Evolutionary conservation across 208 protist genomes (phyloP).

Genomic region (Acanthamoeba healyi): DNA sequence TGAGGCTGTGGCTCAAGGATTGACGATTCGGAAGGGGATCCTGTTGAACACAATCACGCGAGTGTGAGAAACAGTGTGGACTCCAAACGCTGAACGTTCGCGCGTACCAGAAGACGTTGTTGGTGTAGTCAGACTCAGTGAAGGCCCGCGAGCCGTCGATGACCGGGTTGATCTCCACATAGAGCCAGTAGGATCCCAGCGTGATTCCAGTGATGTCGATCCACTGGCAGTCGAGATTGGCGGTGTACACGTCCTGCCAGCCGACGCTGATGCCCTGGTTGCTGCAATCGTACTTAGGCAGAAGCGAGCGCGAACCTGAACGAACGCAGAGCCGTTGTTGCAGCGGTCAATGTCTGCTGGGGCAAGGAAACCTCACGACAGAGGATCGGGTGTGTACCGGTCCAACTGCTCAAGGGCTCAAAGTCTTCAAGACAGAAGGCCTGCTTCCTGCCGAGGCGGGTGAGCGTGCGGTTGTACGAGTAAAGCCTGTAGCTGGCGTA

Average conservation of each 20-base stretch:
- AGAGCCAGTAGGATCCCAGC: background rate
- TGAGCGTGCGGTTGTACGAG: background rate
- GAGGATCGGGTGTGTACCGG: background rate
- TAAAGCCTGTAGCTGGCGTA: slow-evolving; percentile 8
- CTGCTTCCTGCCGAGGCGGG: slow-evolving; percentile 35
- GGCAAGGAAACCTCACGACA: background rate
- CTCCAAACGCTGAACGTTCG: no score
- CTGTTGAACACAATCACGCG: no score
- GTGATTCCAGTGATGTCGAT: slow-evolving; percentile 40
- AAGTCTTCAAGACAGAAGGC: slow-evolving; percentile 55
- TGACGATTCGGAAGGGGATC: slow-evolving; percentile 13
- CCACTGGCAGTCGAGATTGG: slow-evolving; percentile 62
- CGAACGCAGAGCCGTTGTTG: no score
- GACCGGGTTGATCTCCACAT: slow-evolving; percentile 28
- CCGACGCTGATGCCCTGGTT: slow-evolving; percentile 68
- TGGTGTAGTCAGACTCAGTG: slow-evolving; percentile 33
- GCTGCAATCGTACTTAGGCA: slow-evolving; percentile 19
- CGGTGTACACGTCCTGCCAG: slow-evolving; percentile 59
- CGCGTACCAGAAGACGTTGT: slow-evolving; percentile 70
- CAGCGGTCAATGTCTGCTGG: background rate
- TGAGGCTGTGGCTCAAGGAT: background rate
- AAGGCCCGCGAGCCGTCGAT: background rate
- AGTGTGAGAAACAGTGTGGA: no score
- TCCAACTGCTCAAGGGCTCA: background rate
- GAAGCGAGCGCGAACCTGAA: background rate